Evolutionary conservation across 495 filamentous ascomycete genomes (phyloP).

Genomic region (Talaromyces stipitatus): DNA sequence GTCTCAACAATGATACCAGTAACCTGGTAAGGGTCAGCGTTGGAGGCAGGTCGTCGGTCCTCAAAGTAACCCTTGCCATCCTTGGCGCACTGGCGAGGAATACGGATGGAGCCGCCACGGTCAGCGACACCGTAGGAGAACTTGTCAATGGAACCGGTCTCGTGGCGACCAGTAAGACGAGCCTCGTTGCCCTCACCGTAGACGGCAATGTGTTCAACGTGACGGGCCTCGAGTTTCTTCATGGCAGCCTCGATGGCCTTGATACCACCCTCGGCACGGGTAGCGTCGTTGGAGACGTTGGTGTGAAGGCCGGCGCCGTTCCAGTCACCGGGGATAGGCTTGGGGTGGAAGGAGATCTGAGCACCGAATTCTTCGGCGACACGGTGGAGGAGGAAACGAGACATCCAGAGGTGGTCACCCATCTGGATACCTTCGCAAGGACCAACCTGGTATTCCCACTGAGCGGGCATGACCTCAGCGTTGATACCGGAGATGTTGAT

Average conservation of each 20-base stretch:
- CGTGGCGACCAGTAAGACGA: constrained; percentile 91
- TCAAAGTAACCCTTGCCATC: constrained; percentile 99
- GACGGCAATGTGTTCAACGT: constrained; percentile 92
- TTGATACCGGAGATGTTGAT: constrained; percentile 98
- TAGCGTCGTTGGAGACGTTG: constrained; percentile 85
- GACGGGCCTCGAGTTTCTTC: constrained; percentile 82
- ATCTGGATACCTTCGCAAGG: constrained; percentile 88
- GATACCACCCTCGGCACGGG: constrained; percentile 89
- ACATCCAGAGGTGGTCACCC: constrained; percentile 97
- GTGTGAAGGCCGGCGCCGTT: constrained; percentile 98
- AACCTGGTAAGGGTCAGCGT: constrained; percentile 95
- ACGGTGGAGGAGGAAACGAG: constrained; percentile 92
- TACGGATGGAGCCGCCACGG: constrained; percentile 89
- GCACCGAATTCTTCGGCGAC: constrained; percentile 96
- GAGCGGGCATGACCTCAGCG: constrained; percentile 96
- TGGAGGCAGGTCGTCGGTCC: constrained; percentile 89
- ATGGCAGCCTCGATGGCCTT: constrained; percentile 81
- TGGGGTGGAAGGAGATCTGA: constrained; percentile 93
- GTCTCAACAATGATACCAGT: constrained; percentile 89
- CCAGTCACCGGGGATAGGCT: constrained; percentile 98
- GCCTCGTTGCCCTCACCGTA: constrained; percentile 92
- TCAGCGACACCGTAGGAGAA: constrained; percentile 96
- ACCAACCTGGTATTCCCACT: constrained; percentile 99
- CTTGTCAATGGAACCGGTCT: constrained; percentile 88
- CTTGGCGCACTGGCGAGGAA: constrained; percentile 81